Base-by-base conservation (phyloP, 2,329 filamentous ascomycete genomes). In the Macroventuria anomochaeta region DNA sequence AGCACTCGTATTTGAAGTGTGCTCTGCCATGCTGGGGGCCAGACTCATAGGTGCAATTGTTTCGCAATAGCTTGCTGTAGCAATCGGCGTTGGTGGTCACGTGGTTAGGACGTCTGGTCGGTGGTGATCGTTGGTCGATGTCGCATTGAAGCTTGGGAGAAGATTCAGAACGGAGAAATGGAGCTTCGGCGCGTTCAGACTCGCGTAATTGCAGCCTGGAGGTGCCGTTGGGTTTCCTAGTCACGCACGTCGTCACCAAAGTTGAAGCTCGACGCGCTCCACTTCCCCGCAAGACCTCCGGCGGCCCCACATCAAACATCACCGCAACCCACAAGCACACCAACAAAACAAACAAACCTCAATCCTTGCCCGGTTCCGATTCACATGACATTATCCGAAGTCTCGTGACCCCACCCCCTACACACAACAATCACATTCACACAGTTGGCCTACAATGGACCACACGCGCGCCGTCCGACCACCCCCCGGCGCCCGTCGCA, bases 401-500 rank as follows among this genome's bases (percentile, higher is more conserved):
- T 17, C 33, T 20, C n/a, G 25, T 31, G 25, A 38, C 34, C 13
- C 20, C 10, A 40, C 1, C 7, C 11, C 12, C 23, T 13, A 1
- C 13, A 3, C 20, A 28, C 12, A 25, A 7, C 21, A 11, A 32
- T 2, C 11, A 20, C n/a, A 7, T 20, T 11, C 21, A 18, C 11
- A 20, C 11, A 3, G 1, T 6, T n/a, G 20, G n/a, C n/a, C 37
- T n/a, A 31, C 15, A 43, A 57, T 62, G 57, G 55, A 59, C 32
- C 34, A 49, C 15, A 50, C 50, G 18, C 66, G 69, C 43, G 63
- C 70, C 10, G 55, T 66, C 31, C 68, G 69, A 23, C 65, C 67
- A 29, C 65, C 64, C 6, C 57, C 63, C 6, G 52, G 43, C 23
- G 59, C 65, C 36, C 70, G 70, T 49, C 71, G 67, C 55, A 68